Base-by-base conservation (phyloP, 768 basidiomycete species). In the Gymnopilus dilepis region DNA sequence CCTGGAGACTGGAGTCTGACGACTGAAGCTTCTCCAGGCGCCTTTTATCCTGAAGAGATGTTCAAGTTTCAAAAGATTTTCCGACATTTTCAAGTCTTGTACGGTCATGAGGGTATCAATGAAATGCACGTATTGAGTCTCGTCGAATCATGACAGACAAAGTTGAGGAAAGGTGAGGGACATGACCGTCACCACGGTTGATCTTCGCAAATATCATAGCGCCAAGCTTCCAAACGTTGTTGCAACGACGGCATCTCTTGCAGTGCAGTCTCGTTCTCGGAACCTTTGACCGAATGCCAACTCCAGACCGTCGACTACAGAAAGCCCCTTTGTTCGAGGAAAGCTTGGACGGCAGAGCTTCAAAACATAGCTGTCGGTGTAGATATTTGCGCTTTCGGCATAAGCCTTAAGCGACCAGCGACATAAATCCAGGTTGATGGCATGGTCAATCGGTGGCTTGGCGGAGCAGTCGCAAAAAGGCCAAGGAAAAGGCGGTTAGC, bases 41-140 rank as follows among this genome's bases (percentile, higher is more conserved):
- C 53, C 51, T 61, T 61, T 64, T 61, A 63, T 65, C 47, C 28
- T 30, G 33, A 42, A 50, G 8, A 19, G 26, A 21, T 15, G 50
- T 24, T 60, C 21, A 28, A 8, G 34, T 41, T 34, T 43, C 34
- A 24, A 45, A 9, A 50, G 38, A 58, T 60, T 31, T 37, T 62
- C 62, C 61, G 63, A 65, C 43, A 43, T 59, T 65, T 48, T 58
- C 38, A 22, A 28, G 31, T 28, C 21, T 21, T 24, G 40, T 19
- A 54, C 40, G 45, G 40, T 66, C 48, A 56, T 50, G 47, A 38
- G 48, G 48, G 51, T 4, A 21, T 19, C n/a, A 26, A 50, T 15
- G 11, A 15, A 21, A 24, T 38, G 24, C 15, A 26, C 38, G 21
- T 17, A 8, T 22, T 17, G 2, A 38, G 4, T 40, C 52, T 37